Percentiles rank a stretch among this genome's conserved stretches.
Evolutionary conservation across 345 rosid genomes (phyloP).

Genomic region (Gossypium bickii): DNA sequence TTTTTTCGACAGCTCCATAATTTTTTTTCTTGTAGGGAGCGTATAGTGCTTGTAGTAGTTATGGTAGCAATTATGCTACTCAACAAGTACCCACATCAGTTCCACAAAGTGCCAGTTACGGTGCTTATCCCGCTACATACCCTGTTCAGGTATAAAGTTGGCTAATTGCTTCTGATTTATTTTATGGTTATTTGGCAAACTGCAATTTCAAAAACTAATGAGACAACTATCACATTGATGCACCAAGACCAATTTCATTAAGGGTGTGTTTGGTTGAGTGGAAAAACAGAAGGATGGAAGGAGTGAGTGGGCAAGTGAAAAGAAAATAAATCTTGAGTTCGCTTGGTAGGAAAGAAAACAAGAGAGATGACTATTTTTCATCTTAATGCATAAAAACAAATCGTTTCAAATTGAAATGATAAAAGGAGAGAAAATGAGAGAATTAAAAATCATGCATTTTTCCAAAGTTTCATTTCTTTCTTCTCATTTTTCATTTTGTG

Average conservation of each 20-base stretch:
- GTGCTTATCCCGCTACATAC: constrained; percentile 70
- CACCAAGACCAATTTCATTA: not conserved
- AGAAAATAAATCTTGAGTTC: no score
- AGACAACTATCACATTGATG: not conserved
- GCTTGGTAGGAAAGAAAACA: no score
- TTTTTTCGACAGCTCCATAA: not conserved
- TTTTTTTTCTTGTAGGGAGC: constrained; percentile 44
- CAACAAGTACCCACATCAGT: constrained; percentile 66
- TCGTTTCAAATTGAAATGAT: no score
- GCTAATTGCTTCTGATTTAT: not conserved
- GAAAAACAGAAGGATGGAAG: no score
- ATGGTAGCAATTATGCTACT: constrained; percentile 55
- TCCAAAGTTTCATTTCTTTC: no score
- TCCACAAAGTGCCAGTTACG: constrained; percentile 65
- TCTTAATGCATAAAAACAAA: no score
- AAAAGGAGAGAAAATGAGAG: no score
- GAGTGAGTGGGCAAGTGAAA: no score
- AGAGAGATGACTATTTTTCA: no score
- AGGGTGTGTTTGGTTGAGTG: not conserved
- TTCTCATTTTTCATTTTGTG: no score
- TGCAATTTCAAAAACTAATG: not conserved
- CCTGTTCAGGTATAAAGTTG: constrained; percentile 59
- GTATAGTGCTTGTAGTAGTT: constrained; percentile 63
- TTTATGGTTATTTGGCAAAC: not conserved
- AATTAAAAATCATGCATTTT: no score